Conservation (phyloP, 306 rosid species). For the Trifolium pratense region DNA sequence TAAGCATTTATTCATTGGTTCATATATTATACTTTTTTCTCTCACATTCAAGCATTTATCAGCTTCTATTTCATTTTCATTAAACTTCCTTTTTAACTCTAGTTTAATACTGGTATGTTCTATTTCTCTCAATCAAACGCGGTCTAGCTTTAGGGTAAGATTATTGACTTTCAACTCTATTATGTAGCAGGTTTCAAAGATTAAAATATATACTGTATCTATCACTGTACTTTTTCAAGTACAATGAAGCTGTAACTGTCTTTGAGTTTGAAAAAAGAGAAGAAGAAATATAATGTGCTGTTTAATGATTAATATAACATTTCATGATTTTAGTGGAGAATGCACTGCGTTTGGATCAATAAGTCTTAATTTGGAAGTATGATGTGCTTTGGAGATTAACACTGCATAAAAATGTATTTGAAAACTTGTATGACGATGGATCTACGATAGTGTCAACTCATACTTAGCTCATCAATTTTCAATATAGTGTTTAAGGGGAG, state of each 20-base stretch:
- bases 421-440: background rate
- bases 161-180: background rate
- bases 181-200: background rate
- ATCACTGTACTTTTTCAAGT: background rate
- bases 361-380: conserved; percentile 17
- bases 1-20: conserved; percentile 10
- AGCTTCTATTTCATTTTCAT: background rate
- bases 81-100: background rate
- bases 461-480: conserved; percentile 9
- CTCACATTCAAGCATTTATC: conserved; percentile 13
- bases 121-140: background rate
- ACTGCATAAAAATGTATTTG: background rate
- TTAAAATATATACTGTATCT: background rate
- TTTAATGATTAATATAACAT: conserved; percentile 15
- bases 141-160: background rate
- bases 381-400: conserved; percentile 1
- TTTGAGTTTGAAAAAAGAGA: background rate
- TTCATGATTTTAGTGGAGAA: background rate
- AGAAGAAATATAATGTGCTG: conserved; percentile 3
- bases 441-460: background rate
- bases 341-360: background rate
- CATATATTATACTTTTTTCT: background rate
- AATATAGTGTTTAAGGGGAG: background rate
- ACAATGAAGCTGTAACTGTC: background rate
- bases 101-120: background rate